Evolutionary conservation across 805 yeast species (phyloP), one percentile per base, ranked within the genome.

Genomic region (Saturnispora dispora): DNA sequence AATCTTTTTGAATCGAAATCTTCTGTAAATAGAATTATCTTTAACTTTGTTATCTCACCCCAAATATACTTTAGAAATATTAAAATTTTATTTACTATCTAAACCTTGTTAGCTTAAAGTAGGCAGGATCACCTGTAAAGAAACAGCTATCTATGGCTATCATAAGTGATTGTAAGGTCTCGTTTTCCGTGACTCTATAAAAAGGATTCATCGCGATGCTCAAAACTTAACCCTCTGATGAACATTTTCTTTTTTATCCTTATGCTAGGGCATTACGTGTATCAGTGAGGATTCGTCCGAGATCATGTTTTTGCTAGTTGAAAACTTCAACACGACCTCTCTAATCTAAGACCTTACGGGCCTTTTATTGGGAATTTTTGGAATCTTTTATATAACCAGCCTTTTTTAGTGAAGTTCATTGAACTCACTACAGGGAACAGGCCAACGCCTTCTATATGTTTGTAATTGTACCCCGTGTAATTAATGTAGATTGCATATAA

Each of bases 201-300:
- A 40, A 23, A n/a, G 44, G 44, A n/a, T 17, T 37, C 41, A 40
- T 40, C 41, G 42, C 41, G 42, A 22, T 37, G 18, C 23, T 11
- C 9, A 37, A 35, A 44, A 42, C 39, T 40, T 50, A 15, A 10
- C 27, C 18, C 22, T 20, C 20, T 47, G 11, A n/a, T 17, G 13
- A 3, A 13, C 7, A 59, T 30, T 36, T 20, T 41, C 28, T 36
- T 52, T 35, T 47, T 47, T 43, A 87, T 90, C 97, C 84, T 91
- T 91, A 88, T 91, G 98, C 99, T 85, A 85, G 99, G 98, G 98
- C 96, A 91, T 89, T 91, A 93, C 98, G 96, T 96, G 95, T 88
- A 89, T 91, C 98, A 90, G 96, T 91, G 99, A 91, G 98, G 99
- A 93, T 89, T 90, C 96, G 96, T 93, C 99, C 98, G 99, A 91